Evolutionary conservation across 129 eudicot genomes (phyloP).

Genomic region (Apium graveolens): DNA sequence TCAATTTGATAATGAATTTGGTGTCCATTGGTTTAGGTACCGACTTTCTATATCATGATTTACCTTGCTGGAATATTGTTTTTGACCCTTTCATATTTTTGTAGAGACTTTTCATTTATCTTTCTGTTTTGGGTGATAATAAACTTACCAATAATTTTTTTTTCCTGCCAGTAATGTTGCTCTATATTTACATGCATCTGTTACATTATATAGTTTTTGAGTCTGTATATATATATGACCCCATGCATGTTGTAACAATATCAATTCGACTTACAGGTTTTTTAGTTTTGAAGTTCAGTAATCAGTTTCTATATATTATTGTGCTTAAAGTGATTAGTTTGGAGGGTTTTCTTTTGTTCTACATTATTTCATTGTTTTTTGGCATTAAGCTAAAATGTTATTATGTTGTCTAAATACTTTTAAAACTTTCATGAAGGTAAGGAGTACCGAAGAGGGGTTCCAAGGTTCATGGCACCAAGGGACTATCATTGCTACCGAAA

Average conservation of each 20-base stretch:
- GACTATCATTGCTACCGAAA: constrained; percentile 26
- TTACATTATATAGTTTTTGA: not conserved
- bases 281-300: not conserved
- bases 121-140: not conserved
- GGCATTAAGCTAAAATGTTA: not conserved
- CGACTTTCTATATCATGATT: not conserved
- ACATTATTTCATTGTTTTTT: not conserved
- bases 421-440: constrained; percentile 38
- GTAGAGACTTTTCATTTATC: not conserved
- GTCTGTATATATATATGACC: not conserved
- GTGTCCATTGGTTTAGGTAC: not conserved
- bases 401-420: not conserved
- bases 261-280: not conserved
- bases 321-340: not conserved
- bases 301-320: not conserved
- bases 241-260: not conserved
- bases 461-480: constrained; percentile 72
- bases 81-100: not conserved
- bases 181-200: not conserved
- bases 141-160: not conserved
- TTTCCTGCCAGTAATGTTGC: not conserved
- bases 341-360: not conserved
- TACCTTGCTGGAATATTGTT: not conserved
- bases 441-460: constrained; percentile 64
- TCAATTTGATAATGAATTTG: not conserved